phyloP scores from a whole-genome alignment of 345 rosid species.

The Gossypium longicalyx region DNA sequence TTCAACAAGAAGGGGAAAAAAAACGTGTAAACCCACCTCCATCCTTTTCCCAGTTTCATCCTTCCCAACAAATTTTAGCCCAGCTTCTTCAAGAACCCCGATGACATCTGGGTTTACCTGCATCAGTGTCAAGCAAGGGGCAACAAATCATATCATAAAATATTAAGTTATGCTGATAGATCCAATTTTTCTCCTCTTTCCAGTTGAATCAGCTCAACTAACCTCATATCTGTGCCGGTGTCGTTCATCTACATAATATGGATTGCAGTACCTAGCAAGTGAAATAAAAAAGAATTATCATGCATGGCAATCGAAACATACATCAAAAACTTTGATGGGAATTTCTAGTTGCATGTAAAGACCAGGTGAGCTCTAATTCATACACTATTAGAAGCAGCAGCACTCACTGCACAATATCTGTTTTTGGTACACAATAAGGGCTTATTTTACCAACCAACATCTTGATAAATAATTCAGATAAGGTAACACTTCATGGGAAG shows the following conservation, averaged over 20 bases:
- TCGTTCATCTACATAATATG: conserved; percentile 60
- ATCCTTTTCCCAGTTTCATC: conserved; percentile 82
- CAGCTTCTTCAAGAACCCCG: conserved; percentile 71
- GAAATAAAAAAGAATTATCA: conserved; percentile 5
- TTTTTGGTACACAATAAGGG: background rate
- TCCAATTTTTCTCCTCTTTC: background rate
- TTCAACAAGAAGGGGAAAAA: background rate
- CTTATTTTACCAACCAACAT: background rate
- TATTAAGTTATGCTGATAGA: background rate
- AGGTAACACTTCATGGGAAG: background rate
- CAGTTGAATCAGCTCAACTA: conserved; percentile 20
- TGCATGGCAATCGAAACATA: background rate
- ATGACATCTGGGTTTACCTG: conserved; percentile 87
- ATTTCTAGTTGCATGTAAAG: background rate
- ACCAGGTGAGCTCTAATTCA: background rate
- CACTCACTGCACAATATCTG: background rate
- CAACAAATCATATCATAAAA: background rate
- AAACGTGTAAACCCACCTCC: conserved; percentile 52
- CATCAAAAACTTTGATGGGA: background rate
- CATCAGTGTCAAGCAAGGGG: conserved; percentile 1
- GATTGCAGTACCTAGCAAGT: conserved; percentile 61
- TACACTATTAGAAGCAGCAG: background rate
- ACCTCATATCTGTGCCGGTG: conserved; percentile 99
- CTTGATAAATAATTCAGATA: background rate
- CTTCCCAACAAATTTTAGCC: conserved; percentile 84